phyloP scores from a whole-genome alignment of 352 stramenopile genomes.

The Pythium biforme region DNA sequence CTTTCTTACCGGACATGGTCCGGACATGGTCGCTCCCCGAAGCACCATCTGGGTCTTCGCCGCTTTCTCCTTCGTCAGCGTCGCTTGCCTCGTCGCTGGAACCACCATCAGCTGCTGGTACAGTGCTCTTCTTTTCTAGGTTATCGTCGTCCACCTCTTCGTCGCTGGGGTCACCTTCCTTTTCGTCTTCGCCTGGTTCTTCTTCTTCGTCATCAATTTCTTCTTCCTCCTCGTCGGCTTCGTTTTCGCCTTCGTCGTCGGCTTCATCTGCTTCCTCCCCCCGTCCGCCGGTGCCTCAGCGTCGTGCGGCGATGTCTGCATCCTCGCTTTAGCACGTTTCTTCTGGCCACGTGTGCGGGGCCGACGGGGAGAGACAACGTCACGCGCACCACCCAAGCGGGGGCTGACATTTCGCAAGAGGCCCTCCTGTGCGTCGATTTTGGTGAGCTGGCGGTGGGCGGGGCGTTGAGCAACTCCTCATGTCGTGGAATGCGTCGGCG shows the following conservation, averaged over 20 bases:
- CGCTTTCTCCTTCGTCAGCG: not conserved
- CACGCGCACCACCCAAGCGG: not conserved
- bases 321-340: not conserved
- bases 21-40: no score
- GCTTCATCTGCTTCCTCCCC: not conserved
- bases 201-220: no score
- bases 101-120: no score
- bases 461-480: not conserved
- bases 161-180: no score
- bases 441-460: not conserved
- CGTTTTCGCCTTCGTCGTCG: not conserved
- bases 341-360: not conserved
- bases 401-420: not conserved
- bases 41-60: no score
- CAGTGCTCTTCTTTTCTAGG: no score
- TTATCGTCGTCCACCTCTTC: no score
- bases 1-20: not conserved
- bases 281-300: not conserved
- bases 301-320: not conserved
- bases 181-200: no score
- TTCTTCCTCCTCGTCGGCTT: not conserved
- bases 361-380: not conserved
- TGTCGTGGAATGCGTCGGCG: not conserved
- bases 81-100: no score
- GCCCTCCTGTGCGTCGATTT: not conserved